Percentiles rank a stretch among this genome's conserved stretches.
Conservation (phyloP, 1,284 basidiomycete species). For the Ganoderma boninense region DNA sequence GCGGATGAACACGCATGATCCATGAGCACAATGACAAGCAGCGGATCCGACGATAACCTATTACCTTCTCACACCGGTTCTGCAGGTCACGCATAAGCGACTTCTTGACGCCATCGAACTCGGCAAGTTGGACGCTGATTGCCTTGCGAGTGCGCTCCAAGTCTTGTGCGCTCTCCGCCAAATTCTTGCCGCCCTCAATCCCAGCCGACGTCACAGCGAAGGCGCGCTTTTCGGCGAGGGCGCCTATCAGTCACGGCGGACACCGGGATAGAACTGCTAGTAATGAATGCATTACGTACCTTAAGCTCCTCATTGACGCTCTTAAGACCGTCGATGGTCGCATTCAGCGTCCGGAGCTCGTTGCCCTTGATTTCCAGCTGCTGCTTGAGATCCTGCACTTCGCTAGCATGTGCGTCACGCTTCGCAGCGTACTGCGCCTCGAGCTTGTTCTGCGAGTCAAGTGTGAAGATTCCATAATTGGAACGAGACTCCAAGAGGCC, state of each 20-base stretch:
- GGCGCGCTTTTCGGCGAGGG: conserved; percentile 71
- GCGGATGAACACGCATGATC: conserved; percentile 3
- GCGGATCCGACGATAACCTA: conserved; percentile 31
- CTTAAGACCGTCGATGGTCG: conserved; percentile 92
- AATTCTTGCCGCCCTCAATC: conserved; percentile 94
- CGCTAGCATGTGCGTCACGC: conserved; percentile 88
- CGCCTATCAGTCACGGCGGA: conserved; percentile 10
- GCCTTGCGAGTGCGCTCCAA: conserved; percentile 97
- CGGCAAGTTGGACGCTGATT: conserved; percentile 95
- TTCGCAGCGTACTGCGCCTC: conserved; percentile 94
- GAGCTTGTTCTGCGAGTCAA: conserved; percentile 78
- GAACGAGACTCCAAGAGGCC: conserved; percentile 27
- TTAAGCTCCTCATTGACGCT: conserved; percentile 98
- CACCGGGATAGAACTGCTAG: background rate
- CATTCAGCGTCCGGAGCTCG: conserved; percentile 87
- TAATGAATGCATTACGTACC: conserved; percentile 53
- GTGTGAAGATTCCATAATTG: conserved; percentile 14
- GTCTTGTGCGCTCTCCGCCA: conserved; percentile 96
- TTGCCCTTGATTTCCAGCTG: conserved; percentile 89
- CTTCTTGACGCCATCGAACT: conserved; percentile 99
- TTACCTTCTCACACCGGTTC: conserved; percentile 98
- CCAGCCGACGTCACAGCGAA: conserved; percentile 97
- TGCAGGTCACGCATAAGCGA: conserved; percentile 98
- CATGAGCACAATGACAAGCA: conserved; percentile 16
- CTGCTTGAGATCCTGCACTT: conserved; percentile 91